phyloP scores from a whole-genome alignment of 2,329 filamentous ascomycete species.

The Coniosporium uncinatum region DNA sequence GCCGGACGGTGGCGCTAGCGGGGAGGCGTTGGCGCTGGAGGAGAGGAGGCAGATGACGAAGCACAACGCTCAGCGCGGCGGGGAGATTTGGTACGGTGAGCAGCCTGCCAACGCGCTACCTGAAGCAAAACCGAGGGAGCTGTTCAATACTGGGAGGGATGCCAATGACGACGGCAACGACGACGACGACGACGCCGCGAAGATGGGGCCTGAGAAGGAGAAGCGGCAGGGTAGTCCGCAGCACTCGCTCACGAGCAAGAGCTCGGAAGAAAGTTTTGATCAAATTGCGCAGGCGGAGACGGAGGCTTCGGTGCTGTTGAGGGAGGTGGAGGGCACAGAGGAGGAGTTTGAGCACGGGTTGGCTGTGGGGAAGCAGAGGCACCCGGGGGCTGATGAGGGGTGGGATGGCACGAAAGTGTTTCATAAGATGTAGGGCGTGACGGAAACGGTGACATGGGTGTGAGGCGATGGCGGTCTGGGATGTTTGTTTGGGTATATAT shows the following conservation, averaged over 20 bases:
- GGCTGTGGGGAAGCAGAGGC: slow-evolving; percentile 12
- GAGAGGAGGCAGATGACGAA: slow-evolving; percentile 28
- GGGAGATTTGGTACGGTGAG: slow-evolving; percentile 29
- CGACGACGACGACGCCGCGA: slow-evolving; percentile 23
- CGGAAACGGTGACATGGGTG: not conserved
- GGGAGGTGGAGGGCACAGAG: slow-evolving; percentile 1
- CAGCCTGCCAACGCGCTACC: slow-evolving; percentile 12
- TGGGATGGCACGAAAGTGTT: slow-evolving; percentile 23
- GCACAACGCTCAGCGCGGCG: slow-evolving; percentile 32
- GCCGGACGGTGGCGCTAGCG: slow-evolving; percentile 23
- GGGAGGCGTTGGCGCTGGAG: slow-evolving; percentile 21
- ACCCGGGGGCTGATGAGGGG: slow-evolving; percentile 13
- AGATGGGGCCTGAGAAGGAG: slow-evolving; percentile 20
- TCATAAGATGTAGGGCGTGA: slow-evolving; percentile 25
- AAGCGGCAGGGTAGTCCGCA: slow-evolving; percentile 19
- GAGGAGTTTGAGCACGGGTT: not conserved
- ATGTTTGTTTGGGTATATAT: not conserved
- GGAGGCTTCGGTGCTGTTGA: slow-evolving; percentile 15
- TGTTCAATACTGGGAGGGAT: no score
- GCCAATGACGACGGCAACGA: no score
- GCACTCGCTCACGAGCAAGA: slow-evolving; percentile 16
- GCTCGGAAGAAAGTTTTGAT: slow-evolving; percentile 34
- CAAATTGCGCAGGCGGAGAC: slow-evolving; percentile 37
- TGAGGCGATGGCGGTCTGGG: not conserved
- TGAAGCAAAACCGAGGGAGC: not conserved